Base-by-base conservation (phyloP, 2,329 filamentous ascomycete genomes). In the Cladosporium austrohemisphaericum region DNA sequence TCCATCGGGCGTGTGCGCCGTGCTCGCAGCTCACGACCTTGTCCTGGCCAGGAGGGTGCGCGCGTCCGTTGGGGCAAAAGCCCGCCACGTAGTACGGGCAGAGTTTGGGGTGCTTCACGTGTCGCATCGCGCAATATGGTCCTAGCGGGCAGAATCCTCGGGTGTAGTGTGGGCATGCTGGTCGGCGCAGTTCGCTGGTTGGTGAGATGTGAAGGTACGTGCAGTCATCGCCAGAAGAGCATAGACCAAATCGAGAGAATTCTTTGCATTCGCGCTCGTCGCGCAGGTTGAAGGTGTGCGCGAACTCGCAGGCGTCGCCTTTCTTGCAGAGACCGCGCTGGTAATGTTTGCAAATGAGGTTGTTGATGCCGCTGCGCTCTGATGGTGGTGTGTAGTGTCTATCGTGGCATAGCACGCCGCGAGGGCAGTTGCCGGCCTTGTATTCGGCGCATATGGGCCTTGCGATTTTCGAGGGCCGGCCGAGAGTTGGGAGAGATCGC, bases 221-320 rank as follows among this genome's bases (percentile, higher is more conserved):
- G 65, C 93, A 98, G 71, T 98, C 93, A 69, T 97, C 92, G 58
- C 92, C 93, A 71, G 96, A 95, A 55, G 87, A 88, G 72, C 93
- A 98, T 68, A 94, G 96, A 49, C 89, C 89, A 65, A 93, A 95
- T 53, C 90, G 81, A 51, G 90, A 84, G 71, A 92, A 97, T 71
- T 95, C 95, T 65, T 95, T 95, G 73, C 93, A 98, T 73, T 97
- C 93, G 55, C 93, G 91, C 89, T 97, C 97, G 70, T 93, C 91
- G 56, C 93, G 84, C 59, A 98, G 80, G 72, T 98, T 97, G 76
- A 96, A 98, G 72, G 97, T 93, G 77, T 98, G 93, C 41, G 97
- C 77, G 64, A 97, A 98, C 74, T 98, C 93, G 82, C 93, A 98
- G 59, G 84, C 82, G 65, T 96, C 86, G 62, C 92, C 93, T 72